Conservation (phyloP, 208 protist species). For the Trypanosoma brucei region DNA sequence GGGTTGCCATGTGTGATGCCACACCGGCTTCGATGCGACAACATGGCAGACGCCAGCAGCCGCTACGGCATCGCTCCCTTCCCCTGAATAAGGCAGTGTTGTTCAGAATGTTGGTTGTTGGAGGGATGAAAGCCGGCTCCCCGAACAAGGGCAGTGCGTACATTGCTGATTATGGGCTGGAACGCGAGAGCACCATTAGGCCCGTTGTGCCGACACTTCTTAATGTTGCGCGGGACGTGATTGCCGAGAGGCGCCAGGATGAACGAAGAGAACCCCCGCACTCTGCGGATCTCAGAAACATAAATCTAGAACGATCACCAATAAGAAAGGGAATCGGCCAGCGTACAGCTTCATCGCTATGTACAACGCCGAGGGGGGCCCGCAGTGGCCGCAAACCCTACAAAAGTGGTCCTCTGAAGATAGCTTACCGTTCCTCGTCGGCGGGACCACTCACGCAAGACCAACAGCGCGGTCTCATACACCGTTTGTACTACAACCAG, state of each 20-base stretch:
- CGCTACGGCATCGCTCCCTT: not conserved
- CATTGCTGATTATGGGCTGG: not conserved
- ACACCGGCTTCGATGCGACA: not conserved
- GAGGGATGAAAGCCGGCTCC: not conserved
- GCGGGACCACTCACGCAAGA: not conserved
- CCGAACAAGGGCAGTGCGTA: not conserved
- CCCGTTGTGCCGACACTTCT: not conserved
- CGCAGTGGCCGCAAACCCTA: not conserved
- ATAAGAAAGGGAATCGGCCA: not conserved
- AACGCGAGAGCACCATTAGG: not conserved
- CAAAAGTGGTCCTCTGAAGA: not conserved
- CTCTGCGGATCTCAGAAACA: not conserved
- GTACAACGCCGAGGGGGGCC: not conserved
- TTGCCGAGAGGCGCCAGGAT: not conserved
- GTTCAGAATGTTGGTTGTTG: slow-evolving; percentile 4
- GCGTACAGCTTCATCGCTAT: not conserved
- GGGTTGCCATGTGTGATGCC: slow-evolving; percentile 10
- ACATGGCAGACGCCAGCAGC: not conserved
- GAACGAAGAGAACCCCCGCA: not conserved
- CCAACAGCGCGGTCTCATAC: not conserved
- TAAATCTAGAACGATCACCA: not conserved
- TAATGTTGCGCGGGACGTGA: not conserved
- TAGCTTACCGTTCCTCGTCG: not conserved
- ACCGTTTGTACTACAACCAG: not conserved
- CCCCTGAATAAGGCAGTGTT: not conserved